Evolutionary conservation across 306 rosid species (phyloP).

Genomic region (Cucurbita argyrosperma): DNA sequence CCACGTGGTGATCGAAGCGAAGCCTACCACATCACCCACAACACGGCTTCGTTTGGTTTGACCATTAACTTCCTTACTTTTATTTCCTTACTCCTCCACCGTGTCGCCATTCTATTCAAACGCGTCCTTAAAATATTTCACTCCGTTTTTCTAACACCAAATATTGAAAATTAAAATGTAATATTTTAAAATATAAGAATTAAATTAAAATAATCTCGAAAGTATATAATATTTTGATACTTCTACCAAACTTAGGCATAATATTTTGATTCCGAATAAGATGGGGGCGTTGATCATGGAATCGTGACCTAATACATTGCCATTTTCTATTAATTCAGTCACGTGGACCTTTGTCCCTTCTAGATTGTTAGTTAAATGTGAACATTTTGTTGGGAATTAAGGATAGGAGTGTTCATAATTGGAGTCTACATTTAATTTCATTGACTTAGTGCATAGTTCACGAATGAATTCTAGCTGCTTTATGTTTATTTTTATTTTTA

Average conservation of each 20-base stretch:
- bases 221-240: too few relatives aligned
- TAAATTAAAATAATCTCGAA: too few relatives aligned
- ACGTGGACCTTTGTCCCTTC: neutral
- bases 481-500: too few relatives aligned
- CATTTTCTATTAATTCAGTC: neutral
- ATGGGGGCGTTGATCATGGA: neutral
- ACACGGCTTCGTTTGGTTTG: slow-evolving; percentile 5
- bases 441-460: too few relatives aligned
- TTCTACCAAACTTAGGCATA: too few relatives aligned
- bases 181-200: too few relatives aligned
- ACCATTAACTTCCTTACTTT: neutral
- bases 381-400: neutral
- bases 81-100: neutral
- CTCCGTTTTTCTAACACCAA: too few relatives aligned
- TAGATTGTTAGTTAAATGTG: neutral
- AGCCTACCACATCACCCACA: neutral
- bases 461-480: too few relatives aligned
- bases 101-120: neutral
- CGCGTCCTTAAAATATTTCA: neutral
- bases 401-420: too few relatives aligned
- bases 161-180: too few relatives aligned
- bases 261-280: too few relatives aligned
- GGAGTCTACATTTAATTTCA: too few relatives aligned
- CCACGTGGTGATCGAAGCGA: neutral
- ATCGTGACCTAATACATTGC: neutral